Evolutionary conservation across 2,329 filamentous ascomycete genomes (phyloP), one percentile per base, ranked within the genome.

Genomic region (Malbranchea zuffiana): DNA sequence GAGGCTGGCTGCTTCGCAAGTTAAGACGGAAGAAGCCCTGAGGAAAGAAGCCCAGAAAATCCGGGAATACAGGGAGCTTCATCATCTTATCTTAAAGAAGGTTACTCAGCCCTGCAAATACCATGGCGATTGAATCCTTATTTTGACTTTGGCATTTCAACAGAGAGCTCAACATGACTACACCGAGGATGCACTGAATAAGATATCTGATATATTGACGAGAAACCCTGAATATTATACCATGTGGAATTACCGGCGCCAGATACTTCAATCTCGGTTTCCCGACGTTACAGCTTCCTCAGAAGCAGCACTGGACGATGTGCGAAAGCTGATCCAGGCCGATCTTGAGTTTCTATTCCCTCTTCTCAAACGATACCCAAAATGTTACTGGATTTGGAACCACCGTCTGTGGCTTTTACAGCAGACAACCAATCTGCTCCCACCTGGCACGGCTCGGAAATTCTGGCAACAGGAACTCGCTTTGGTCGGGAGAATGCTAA

Each of bases 351-450:
- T 95, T 53, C 78, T 88, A 21, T 74, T 95, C 26, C 83, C 84
- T 0, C 71, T 98, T 13, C 72, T 98, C 33, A 72, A 83, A 46
- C 76, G 85, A 47, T 88, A 77, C 47, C 90, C 90, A 5, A 98
- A 98, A 59, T 96, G 90, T 68, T 98, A 98, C 65, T 96, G 90
- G 88, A 88, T 98, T 52, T 98, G 90, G 90, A 93, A 94, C 50
- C 88, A 95, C 60, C 79, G 90, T 18, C 63, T 80, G 30, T 98
- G 90, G 87, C 66, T 88, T 3, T 67, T 98, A 10, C 67, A 79
- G 37, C 74, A 84, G 56, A 78, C 78, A 21, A 82, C 80, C 31
- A 56, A 68, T 8, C 67, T 78, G 12, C 66, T 94, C 6, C 71
- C 75, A 2, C 44, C 60, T 1, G 40, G 64, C 0, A 54, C 65